phyloP scores from a whole-genome alignment of 345 rosid species.

The Acer saccharum region DNA sequence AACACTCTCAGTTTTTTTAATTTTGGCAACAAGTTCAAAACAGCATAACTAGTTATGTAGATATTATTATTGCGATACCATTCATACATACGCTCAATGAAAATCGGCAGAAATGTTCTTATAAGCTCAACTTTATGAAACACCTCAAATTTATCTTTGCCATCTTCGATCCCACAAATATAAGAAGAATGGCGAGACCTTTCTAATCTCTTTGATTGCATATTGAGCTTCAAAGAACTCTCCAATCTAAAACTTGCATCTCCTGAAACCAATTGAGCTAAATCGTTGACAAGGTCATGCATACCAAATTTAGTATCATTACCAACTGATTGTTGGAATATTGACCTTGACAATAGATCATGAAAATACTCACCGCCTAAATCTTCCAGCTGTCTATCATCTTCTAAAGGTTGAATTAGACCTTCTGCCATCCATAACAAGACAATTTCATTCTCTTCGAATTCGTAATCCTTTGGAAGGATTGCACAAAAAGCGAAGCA shows the following conservation, averaged over 20 bases:
- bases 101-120: not conserved
- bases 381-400: not conserved
- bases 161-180: not conserved
- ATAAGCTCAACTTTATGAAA: not conserved
- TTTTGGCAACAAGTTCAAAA: not conserved
- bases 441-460: constrained; percentile 16
- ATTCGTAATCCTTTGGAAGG: constrained; percentile 18
- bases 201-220: not conserved
- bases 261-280: constrained; percentile 9
- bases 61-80: too few species aligned
- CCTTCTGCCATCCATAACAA: constrained; percentile 30
- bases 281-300: constrained; percentile 24
- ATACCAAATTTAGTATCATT: not conserved
- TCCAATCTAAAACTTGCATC: not conserved
- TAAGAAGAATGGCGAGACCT: not conserved
- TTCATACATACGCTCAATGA: too few species aligned
- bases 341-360: constrained; percentile 1
- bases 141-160: not conserved
- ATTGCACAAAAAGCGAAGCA: constrained; percentile 22
- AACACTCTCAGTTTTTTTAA: not conserved
- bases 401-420: not conserved
- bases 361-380: constrained; percentile 7
- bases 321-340: not conserved
- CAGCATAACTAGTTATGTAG: not conserved
- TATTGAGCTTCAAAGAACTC: not conserved